Evolutionary conservation across 2,329 filamentous ascomycete genomes (phyloP).

Genomic region (Aaosphaeria arxii): DNA sequence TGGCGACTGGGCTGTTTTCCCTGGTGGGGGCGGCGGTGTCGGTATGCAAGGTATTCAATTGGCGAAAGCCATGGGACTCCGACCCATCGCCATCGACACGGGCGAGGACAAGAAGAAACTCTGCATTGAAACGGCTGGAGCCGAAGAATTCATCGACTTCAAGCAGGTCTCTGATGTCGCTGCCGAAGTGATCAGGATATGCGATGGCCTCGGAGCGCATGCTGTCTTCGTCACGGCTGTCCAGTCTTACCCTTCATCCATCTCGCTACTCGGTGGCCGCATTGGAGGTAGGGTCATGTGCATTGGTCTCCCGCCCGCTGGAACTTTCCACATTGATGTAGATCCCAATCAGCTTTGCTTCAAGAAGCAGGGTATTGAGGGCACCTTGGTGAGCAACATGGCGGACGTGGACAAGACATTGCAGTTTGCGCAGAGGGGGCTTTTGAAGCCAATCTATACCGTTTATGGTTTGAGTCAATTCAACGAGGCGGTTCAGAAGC

Average conservation of each 20-base stretch:
- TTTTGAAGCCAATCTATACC: conserved; percentile 50
- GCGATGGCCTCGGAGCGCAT: conserved; percentile 37
- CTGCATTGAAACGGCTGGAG: conserved; percentile 28
- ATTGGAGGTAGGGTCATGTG: conserved; percentile 54
- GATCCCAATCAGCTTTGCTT: conserved; percentile 35
- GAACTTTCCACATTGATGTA: conserved; percentile 26
- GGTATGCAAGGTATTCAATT: conserved; percentile 56
- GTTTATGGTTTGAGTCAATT: conserved; percentile 47
- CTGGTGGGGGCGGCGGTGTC: conserved; percentile 54
- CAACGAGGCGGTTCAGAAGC: conserved; percentile 50
- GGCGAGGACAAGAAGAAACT: conserved; percentile 35
- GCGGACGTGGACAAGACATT: conserved; percentile 46
- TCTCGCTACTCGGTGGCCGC: conserved; percentile 41
- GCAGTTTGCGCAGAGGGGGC: conserved; percentile 49
- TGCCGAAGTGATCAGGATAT: conserved; percentile 29
- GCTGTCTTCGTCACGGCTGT: conserved; percentile 39
- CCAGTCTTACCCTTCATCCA: conserved; percentile 26
- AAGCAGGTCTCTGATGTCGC: conserved; percentile 29
- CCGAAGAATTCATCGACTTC: conserved; percentile 39
- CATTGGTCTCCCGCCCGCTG: conserved; percentile 42
- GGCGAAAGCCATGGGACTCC: conserved; percentile 38
- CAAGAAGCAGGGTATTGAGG: conserved; percentile 32
- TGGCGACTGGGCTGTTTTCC: conserved; percentile 55
- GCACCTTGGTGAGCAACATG: conserved; percentile 47
- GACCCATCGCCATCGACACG: conserved; percentile 35